Evolutionary conservation across 1,284 basidiomycete genomes (phyloP).

Genomic region (Laetiporus sulphureus): DNA sequence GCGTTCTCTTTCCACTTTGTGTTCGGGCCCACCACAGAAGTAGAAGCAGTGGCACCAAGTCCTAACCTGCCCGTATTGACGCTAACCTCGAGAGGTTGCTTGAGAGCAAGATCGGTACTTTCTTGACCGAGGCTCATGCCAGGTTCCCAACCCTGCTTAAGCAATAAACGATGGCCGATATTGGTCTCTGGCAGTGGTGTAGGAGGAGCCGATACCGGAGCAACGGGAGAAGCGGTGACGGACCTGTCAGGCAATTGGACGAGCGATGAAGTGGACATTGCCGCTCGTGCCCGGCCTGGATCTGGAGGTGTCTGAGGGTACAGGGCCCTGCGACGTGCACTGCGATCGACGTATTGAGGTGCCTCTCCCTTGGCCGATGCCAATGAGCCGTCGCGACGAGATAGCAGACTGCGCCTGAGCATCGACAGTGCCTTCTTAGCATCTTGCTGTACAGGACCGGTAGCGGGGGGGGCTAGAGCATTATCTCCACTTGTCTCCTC

Average conservation of each 20-base stretch:
- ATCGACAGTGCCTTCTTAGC: slow-evolving; percentile 54
- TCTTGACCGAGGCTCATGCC: slow-evolving; percentile 49
- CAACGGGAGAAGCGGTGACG: slow-evolving; percentile 12
- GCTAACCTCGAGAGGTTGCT: slow-evolving; percentile 49
- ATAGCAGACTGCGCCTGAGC: slow-evolving; percentile 55
- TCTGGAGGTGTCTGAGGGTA: slow-evolving; percentile 16
- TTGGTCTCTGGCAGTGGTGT: slow-evolving; percentile 47
- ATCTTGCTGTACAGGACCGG: slow-evolving; percentile 27
- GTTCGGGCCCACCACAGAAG: too few species aligned
- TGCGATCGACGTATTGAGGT: slow-evolving; percentile 54
- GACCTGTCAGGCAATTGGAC: too few species aligned
- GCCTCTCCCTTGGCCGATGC: slow-evolving; percentile 4
- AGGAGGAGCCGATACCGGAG: slow-evolving; percentile 31
- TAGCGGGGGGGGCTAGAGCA: background rate
- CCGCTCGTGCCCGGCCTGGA: background rate
- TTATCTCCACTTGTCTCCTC: slow-evolving; percentile 10
- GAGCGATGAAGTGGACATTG: background rate
- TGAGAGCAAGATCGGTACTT: slow-evolving; percentile 31
- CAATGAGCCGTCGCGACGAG: slow-evolving; percentile 33
- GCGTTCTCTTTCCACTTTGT: slow-evolving; percentile 24
- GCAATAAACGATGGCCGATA: slow-evolving; percentile 57
- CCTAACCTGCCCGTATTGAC: slow-evolving; percentile 41
- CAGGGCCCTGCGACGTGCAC: slow-evolving; percentile 57
- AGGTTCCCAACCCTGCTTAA: slow-evolving; percentile 71
- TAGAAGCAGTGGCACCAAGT: slow-evolving; percentile 41